A percentile compares a stretch with the other conserved stretches of the same genome.
phyloP scores from a whole-genome alignment of 75 land plant species.

The Picea glauca region DNA sequence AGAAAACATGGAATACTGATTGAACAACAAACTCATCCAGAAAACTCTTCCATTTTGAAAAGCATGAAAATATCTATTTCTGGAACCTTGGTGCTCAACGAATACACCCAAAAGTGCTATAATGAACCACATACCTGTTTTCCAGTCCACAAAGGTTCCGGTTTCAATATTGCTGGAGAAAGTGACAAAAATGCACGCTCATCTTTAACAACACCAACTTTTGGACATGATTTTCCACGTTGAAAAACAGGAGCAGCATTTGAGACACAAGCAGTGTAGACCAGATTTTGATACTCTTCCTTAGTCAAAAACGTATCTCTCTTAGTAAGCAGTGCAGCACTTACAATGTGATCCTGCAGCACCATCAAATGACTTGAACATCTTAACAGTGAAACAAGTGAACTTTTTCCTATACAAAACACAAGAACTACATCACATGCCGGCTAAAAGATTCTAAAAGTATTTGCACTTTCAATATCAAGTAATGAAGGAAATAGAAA shows the following conservation, averaged over 20 bases:
- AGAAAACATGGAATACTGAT: not conserved
- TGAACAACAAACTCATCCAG: not conserved
- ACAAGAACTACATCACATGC: conserved; percentile 3
- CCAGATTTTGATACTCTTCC: conserved; percentile 83
- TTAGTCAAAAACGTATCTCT: conserved; percentile 80
- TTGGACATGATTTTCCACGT: conserved; percentile 13
- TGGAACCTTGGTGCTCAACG: not conserved
- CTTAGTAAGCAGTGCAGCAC: conserved; percentile 88
- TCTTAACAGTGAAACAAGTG: conserved; percentile 1
- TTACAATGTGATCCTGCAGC: conserved; percentile 80
- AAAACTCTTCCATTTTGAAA: not conserved
- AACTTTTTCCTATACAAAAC: not conserved
- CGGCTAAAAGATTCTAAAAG: not conserved
- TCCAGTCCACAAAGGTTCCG: conserved; percentile 85
- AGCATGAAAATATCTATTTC: not conserved
- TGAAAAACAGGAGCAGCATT: conserved; percentile 15
- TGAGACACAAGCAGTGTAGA: conserved; percentile 71
- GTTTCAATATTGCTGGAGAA: conserved; percentile 84
- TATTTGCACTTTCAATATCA: not conserved
- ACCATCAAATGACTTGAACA: conserved; percentile 5
- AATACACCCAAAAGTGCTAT: conserved; percentile 4
- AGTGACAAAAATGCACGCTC: conserved; percentile 44
- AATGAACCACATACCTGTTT: conserved; percentile 62
- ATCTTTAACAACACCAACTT: conserved; percentile 33
- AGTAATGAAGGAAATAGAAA: not conserved